Conservation (phyloP, 2,329 filamentous ascomycete species). For the Bipolaris zeicola region DNA sequence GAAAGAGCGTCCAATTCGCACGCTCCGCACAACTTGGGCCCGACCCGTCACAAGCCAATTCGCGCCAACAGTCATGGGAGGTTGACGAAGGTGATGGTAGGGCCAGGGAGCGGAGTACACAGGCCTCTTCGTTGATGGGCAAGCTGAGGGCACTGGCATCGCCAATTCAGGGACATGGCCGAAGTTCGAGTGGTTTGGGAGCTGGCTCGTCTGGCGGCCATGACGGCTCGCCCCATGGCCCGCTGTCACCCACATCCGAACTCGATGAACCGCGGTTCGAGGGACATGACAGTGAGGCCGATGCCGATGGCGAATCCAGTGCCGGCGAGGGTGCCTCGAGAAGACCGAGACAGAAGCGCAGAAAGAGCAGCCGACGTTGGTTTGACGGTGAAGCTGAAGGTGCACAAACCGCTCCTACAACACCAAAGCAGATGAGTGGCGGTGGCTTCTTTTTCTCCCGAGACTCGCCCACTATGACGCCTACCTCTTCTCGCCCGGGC, state of each 20-base stretch:
- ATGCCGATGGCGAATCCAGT: constrained; percentile 84
- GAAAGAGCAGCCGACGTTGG: constrained; percentile 68
- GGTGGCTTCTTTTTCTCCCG: constrained; percentile 53
- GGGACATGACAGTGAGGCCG: constrained; percentile 71
- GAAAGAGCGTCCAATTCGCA: constrained; percentile 78
- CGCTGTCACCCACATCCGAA: constrained; percentile 56
- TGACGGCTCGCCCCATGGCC: constrained; percentile 46
- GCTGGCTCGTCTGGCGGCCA: constrained; percentile 47
- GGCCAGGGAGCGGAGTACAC: constrained; percentile 52
- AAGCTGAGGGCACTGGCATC: constrained; percentile 76
- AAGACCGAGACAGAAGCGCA: constrained; percentile 56
- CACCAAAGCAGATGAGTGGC: constrained; percentile 61
- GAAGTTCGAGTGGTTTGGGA: constrained; percentile 56
- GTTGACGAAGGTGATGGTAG: constrained; percentile 66
- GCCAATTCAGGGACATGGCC: constrained; percentile 57
- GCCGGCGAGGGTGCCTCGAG: constrained; percentile 67
- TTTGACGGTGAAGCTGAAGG: constrained; percentile 54
- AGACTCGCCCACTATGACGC: constrained; percentile 45
- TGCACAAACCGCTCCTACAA: constrained; percentile 69
- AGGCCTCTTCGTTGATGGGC: constrained; percentile 72
- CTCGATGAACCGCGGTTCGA: constrained; percentile 55
- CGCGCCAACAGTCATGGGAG: constrained; percentile 69
- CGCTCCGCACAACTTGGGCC: constrained; percentile 51
- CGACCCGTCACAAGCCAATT: constrained; percentile 56
- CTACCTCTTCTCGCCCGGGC: constrained; percentile 49